Conservation (phyloP, 768 basidiomycete genomes). For the Mycena rosella region DNA sequence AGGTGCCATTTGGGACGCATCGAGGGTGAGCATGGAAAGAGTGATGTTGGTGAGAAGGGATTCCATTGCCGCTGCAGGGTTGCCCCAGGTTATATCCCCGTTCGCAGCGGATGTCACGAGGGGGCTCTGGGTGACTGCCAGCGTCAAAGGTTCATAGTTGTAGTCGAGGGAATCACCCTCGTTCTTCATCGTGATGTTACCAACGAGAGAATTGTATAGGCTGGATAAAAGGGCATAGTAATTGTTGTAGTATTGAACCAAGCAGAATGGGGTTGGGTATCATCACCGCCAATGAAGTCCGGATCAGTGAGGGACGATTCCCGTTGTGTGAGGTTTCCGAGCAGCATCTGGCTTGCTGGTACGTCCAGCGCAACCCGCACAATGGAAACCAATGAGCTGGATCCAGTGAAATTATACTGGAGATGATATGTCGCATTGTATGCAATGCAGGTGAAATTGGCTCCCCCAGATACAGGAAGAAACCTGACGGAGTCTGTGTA, state of each 20-base stretch:
- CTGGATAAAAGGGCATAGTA: constrained; percentile 19
- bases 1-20: background rate
- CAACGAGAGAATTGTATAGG: constrained; percentile 13
- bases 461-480: background rate
- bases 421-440: constrained; percentile 29
- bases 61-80: background rate
- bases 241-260: constrained; percentile 29
- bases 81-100: constrained; percentile 21
- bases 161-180: background rate
- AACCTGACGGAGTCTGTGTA: background rate
- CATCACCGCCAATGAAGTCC: background rate
- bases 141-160: background rate
- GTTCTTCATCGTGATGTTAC: background rate
- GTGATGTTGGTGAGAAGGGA: constrained; percentile 21
- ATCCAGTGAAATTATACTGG: constrained; percentile 10
- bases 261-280: background rate
- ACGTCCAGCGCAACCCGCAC: constrained; percentile 1
- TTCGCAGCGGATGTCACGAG: background rate
- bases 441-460: constrained; percentile 21
- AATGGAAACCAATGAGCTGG: background rate
- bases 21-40: constrained; percentile 26
- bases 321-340: background rate
- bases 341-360: constrained; percentile 12
- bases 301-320: too few species aligned
- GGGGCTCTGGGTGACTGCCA: background rate